A percentile compares a stretch with the other conserved stretches of the same genome.
Conservation (phyloP, 352 stramenopile species). For the Globisporangium okanoganense region DNA sequence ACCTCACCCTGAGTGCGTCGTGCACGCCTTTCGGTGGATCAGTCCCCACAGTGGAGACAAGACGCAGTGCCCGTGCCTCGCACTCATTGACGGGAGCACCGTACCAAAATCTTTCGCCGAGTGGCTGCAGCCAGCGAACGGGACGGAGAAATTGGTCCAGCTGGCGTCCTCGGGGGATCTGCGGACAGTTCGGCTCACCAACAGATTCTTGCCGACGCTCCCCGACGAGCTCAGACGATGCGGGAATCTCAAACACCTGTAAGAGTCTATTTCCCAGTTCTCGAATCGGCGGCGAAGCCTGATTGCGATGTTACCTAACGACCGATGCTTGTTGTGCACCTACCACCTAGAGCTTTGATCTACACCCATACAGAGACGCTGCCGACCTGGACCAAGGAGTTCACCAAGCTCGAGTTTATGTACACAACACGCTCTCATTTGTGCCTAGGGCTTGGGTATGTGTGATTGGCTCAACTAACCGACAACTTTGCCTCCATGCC, state of each 20-base stretch:
- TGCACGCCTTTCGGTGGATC: slow-evolving; percentile 8
- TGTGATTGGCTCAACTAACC: no score
- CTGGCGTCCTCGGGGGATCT: slow-evolving; percentile 24
- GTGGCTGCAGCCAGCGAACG: slow-evolving; percentile 19
- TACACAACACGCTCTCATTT: no score
- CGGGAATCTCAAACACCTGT: slow-evolving; percentile 25
- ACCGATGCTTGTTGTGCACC: no score
- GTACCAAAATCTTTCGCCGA: slow-evolving; percentile 14
- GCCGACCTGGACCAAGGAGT: not conserved
- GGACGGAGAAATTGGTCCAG: slow-evolving; percentile 13
- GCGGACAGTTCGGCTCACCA: slow-evolving; percentile 27
- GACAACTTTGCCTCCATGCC: no score
- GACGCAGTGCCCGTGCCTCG: slow-evolving; percentile 25
- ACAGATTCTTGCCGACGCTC: slow-evolving; percentile 18
- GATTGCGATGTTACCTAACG: not conserved
- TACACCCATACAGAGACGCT: not conserved
- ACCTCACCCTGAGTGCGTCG: slow-evolving; percentile 9
- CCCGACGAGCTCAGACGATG: slow-evolving; percentile 20
- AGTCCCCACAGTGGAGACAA: not conserved
- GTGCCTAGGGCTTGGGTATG: no score
- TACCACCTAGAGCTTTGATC: not conserved
- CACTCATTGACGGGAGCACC: slow-evolving; percentile 23
- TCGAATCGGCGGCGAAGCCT: not conserved
- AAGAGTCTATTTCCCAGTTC: no score
- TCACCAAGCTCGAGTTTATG: not conserved